A percentile compares a stretch with the other conserved stretches of the same genome.
Evolutionary conservation across 1,284 basidiomycete genomes (phyloP).

Genomic region (Lentinula novae-zelandiae): DNA sequence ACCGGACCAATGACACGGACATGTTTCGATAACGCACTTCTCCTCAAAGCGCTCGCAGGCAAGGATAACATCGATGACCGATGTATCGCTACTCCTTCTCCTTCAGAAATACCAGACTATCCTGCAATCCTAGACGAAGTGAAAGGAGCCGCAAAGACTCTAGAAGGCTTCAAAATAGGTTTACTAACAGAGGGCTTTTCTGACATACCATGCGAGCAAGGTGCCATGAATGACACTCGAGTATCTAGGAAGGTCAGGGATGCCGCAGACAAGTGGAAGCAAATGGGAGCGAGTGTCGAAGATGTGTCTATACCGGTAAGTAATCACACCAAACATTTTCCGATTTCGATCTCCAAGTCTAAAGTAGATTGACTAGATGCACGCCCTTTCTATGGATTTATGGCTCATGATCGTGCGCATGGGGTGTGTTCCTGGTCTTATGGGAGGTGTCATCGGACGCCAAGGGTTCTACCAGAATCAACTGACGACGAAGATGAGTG

Average conservation of each 20-base stretch:
- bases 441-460: not conserved
- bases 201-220: not conserved
- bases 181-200: conserved; percentile 12
- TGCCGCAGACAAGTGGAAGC: conserved; percentile 5
- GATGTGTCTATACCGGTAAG: conserved; percentile 12
- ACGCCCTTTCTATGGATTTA: not conserved
- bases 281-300: conserved; percentile 6
- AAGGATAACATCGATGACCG: conserved; percentile 10
- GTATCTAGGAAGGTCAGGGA: conserved; percentile 5
- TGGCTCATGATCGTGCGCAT: conserved; percentile 8
- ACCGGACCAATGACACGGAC: conserved; percentile 11
- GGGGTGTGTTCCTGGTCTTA: conserved; percentile 4
- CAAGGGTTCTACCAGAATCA: conserved; percentile 4
- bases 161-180: conserved; percentile 9
- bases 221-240: conserved; percentile 2
- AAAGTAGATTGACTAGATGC: not conserved
- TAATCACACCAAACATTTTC: not conserved
- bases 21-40: conserved; percentile 7
- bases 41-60: conserved; percentile 11
- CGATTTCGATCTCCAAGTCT: too few species aligned
- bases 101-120: conserved; percentile 5
- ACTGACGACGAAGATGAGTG: conserved; percentile 7
- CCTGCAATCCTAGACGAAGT: not conserved
- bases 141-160: not conserved
- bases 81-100: conserved; percentile 3